Percentiles rank a stretch among this genome's conserved stretches.
phyloP scores from a whole-genome alignment of 1,284 basidiomycete species.

The Papiliotrema nemorosa region DNA sequence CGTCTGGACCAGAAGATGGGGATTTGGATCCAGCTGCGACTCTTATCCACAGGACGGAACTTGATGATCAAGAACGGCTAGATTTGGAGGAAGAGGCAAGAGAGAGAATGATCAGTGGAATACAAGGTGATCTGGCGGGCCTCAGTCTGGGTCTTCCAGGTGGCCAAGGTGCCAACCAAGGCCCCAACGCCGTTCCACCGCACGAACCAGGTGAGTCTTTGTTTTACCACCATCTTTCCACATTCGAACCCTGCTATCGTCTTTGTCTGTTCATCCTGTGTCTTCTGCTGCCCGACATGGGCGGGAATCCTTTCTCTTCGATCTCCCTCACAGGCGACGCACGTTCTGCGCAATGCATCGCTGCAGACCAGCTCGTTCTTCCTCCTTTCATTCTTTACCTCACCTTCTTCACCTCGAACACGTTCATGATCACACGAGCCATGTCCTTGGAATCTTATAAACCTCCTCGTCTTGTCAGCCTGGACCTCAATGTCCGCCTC shows the following conservation, averaged over 20 bases:
- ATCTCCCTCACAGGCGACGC: not conserved
- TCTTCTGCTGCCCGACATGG: not conserved
- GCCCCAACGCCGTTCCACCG: not conserved
- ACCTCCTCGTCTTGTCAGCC: not conserved
- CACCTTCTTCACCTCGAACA: not conserved
- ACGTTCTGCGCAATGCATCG: not conserved
- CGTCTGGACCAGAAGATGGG: slow-evolving; percentile 24
- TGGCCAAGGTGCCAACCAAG: not conserved
- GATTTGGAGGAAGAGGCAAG: slow-evolving; percentile 39
- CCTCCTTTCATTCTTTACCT: not conserved
- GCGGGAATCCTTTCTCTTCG: not conserved
- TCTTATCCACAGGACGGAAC: slow-evolving; percentile 24
- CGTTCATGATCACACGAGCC: not conserved
- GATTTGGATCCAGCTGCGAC: slow-evolving; percentile 26
- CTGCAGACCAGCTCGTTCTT: not conserved
- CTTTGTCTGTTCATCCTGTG: not conserved
- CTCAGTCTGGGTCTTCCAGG: not conserved
- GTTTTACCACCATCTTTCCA: not conserved
- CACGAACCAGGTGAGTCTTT: slow-evolving; percentile 3
- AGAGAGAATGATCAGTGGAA: slow-evolving; percentile 23
- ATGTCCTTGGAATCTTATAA: not conserved
- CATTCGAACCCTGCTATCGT: not conserved
- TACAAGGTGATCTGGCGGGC: slow-evolving; percentile 1
- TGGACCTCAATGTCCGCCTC: not conserved
- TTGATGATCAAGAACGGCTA: slow-evolving; percentile 38